Evolutionary conservation across 139 green algal species (phyloP), one percentile per base, ranked within the genome.

Genomic region (Closterium sp.): DNA sequence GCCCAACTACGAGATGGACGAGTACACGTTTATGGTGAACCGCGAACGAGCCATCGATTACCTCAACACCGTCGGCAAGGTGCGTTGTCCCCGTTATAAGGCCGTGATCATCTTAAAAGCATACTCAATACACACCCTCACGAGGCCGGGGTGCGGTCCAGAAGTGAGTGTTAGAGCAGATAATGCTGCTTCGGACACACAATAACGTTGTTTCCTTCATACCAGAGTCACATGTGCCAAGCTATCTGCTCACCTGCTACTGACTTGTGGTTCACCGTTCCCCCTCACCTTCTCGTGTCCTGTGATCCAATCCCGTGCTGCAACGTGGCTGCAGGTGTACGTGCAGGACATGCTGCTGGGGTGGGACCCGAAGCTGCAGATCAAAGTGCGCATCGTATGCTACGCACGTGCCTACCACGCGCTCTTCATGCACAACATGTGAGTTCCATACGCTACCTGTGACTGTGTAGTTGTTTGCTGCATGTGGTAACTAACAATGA

Each of bases 401-500:
- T n/a, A n/a, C 93, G 96, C 95, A 28, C 94, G 97, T 4, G 95
- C 98, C n/a, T 99, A 98, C 95, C 98, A 99, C 94, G 97, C 97
- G 5, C 96, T 99, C 22, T 99, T 99, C 95, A 98, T 98, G 96
- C 95, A 97, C 96, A 99, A 99, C 97, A 98, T 99, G 97, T 87
- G 85, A 87, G 85, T 87, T 62, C 7, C 42, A 62, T 62, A 7
- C 42, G 7, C 42, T 13, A 62, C 42, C 5, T 62, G 42, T 62
- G n/a, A n/a, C n/a, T n/a, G n/a, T n/a, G n/a, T n/a, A n/a, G n/a
- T n/a, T n/a, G n/a, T n/a, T n/a, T n/a, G n/a, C n/a, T n/a, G n/a
- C n/a, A n/a, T n/a, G n/a, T n/a, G n/a, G n/a, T n/a, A n/a, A n/a
- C n/a, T n/a, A n/a, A n/a, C n/a, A n/a, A n/a, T n/a, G n/a, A n/a